Base-by-base conservation (phyloP, 495 filamentous ascomycete genomes). In the Mytilinidion resinicola region DNA sequence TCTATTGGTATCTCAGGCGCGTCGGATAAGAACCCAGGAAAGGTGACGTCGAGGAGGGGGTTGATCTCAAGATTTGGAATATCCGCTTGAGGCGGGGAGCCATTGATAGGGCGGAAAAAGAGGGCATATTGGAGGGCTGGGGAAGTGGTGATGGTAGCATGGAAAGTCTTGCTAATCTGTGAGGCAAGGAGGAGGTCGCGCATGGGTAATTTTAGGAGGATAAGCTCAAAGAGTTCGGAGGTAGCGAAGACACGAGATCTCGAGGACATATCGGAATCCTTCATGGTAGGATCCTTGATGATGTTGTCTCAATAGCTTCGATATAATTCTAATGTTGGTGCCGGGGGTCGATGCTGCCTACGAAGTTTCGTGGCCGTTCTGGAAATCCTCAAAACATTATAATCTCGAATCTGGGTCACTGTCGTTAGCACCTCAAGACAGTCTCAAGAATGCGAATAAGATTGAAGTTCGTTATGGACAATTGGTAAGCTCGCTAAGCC, bases 111-210 rank as follows among this genome's bases (percentile, higher is more conserved):
- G 11, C 55, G 46, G 5, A 61, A 61, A 46, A 56, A 53, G 4
- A 61, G 47, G 15, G 53, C 60, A 14, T 34, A 49, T 50, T 62
- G 60, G 10, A 62, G 57, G 4, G 35, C 49, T 9, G 34, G 21
- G 1, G 60, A 62, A 17, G 47, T 33, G 12, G 14, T 34, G 25
- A 62, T 57, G 12, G 47, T 41, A n/a, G 47, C n/a, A 5, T 47
- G 10, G 44, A 53, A 62, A 14, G 46, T 39, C 9, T n/a, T 38
- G 35, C 55, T 44, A 8, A 62, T 54, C 19, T 47, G 39, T 54
- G 57, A 54, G 6, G 60, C 47, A 7, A 57, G 48, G 54, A 62
- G 60, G 34, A 62, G 60, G 49, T 57, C 53, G 38, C 30, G 48
- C 47, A 53, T 46, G 1, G 60, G 54, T 37, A 62, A 53, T 11